Conservation (phyloP, 805 yeast genomes). For the Blastobotrys peoriensis region DNA sequence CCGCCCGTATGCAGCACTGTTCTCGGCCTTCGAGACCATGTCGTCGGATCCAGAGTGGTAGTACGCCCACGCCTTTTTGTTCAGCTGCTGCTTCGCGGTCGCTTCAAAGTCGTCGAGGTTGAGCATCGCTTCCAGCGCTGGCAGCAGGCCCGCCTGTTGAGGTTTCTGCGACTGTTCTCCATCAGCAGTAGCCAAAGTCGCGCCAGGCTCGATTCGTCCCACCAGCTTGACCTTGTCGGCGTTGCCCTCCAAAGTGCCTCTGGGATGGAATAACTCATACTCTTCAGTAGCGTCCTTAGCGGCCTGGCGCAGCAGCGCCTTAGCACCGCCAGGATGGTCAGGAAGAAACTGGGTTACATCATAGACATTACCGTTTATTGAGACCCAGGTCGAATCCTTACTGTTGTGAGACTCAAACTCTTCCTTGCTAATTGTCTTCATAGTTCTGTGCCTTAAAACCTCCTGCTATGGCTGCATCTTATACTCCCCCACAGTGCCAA, state of each 20-base stretch:
- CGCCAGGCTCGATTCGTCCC: constrained; percentile 14
- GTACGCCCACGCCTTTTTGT: constrained; percentile 20
- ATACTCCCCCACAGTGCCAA: too few species aligned
- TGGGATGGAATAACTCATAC: constrained; percentile 22
- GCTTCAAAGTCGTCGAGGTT: constrained; percentile 17
- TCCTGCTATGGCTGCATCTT: too few species aligned
- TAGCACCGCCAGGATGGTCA: constrained; percentile 45
- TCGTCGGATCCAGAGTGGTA: constrained; percentile 49
- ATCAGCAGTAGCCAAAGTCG: constrained; percentile 1
- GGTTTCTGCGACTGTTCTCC: background rate
- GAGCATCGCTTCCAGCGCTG: constrained; percentile 16
- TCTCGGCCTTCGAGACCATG: constrained; percentile 40
- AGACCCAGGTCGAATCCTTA: constrained; percentile 23
- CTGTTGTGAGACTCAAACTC: constrained; percentile 23
- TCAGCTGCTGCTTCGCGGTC: constrained; percentile 15
- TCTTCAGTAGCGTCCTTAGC: constrained; percentile 45
- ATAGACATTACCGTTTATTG: constrained; percentile 31
- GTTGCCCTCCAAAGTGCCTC: constrained; percentile 24
- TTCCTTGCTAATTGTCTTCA: constrained; percentile 1
- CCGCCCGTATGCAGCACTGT: constrained; percentile 37
- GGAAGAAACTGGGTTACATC: constrained; percentile 31
- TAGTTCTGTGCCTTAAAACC: too few species aligned
- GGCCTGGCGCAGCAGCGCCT: constrained; percentile 39
- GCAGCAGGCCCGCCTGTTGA: constrained; percentile 7
- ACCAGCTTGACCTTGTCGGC: constrained; percentile 2